phyloP scores from a whole-genome alignment of 192 early-diverging fungal genomes.

The Gaertneriomyces semiglobifer region DNA sequence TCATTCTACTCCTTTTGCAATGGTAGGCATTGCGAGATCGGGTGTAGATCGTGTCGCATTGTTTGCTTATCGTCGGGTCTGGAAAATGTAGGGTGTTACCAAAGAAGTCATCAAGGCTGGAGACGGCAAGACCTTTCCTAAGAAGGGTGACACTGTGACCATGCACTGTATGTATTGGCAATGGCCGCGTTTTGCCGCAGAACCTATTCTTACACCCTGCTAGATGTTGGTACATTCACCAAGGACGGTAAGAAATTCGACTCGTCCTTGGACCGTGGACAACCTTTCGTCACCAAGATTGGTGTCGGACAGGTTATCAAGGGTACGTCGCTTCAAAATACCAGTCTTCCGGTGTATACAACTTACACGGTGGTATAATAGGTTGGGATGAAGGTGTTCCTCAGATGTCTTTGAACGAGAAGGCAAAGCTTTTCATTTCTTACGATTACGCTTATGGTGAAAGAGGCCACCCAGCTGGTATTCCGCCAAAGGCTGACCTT shows the following conservation, averaged over 20 bases:
- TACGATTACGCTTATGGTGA: conserved; percentile 42
- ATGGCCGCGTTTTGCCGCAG: no score
- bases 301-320: conserved; percentile 92
- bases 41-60: neutral
- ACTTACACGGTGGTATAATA: neutral
- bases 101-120: conserved; percentile 50
- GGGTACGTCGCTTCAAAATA: conserved; percentile 33
- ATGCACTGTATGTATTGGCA: conserved; percentile 35
- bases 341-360: no score
- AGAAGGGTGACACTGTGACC: conserved; percentile 48
- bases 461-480: conserved; percentile 46
- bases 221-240: conserved; percentile 25
- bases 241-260: conserved; percentile 77
- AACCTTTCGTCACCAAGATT: conserved; percentile 84
- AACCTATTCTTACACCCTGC: neutral
- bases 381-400: conserved; percentile 86
- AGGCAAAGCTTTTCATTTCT: conserved; percentile 73
- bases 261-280: conserved; percentile 74
- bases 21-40: neutral
- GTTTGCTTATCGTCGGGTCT: neutral
- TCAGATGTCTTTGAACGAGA: conserved; percentile 88
- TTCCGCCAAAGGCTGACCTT: conserved; percentile 75
- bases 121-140: conserved; percentile 56
- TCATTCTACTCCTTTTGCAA: conserved; percentile 8
- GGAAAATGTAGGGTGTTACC: conserved; percentile 40